These are phyloP conservation scores for Hondaea fermentalgiana DNA, from an alignment of 108 stramenopile genomes.

Conservation along the genomic window DNA sequence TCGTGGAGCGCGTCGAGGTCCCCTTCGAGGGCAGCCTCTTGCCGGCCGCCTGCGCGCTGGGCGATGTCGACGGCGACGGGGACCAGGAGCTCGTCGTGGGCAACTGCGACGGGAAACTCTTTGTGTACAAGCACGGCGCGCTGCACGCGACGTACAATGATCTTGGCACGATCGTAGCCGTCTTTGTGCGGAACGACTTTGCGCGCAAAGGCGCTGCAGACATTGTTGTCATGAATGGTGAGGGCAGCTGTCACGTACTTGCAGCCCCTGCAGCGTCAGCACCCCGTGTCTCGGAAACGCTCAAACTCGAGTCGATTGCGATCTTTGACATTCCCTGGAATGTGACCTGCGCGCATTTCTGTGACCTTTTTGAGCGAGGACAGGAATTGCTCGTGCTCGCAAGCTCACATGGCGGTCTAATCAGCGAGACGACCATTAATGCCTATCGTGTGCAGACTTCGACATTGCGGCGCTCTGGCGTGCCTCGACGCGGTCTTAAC, in stretches of 20 bases:
- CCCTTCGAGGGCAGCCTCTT: neutral
- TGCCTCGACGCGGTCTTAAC: neutral
- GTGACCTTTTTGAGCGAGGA: neutral
- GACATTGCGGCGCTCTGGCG: neutral
- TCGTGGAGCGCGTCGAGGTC: neutral
- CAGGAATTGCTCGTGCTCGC: neutral
- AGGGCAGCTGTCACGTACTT: neutral
- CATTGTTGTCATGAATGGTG: neutral
- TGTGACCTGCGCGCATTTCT: neutral
- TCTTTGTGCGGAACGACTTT: neutral
- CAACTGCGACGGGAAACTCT: neutral
- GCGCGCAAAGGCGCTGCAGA: neutral
- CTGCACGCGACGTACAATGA: neutral
- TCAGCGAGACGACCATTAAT: neutral
- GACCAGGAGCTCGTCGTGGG: neutral
- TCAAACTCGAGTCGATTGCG: neutral
- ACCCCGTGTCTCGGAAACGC: too few species aligned
- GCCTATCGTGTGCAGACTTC: neutral
- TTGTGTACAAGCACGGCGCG: neutral
- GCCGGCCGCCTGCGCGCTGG: neutral
- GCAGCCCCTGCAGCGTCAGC: neutral
- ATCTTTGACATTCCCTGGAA: neutral
- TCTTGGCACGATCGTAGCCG: neutral
- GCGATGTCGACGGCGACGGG: neutral
- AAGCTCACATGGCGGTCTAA: neutral